A percentile compares a stretch with the other conserved stretches of the same genome.
These are phyloP conservation scores for Akanthomyces lecanii DNA, from an alignment of 2,329 filamentous ascomycete genomes.

Conservation along the genomic window DNA sequence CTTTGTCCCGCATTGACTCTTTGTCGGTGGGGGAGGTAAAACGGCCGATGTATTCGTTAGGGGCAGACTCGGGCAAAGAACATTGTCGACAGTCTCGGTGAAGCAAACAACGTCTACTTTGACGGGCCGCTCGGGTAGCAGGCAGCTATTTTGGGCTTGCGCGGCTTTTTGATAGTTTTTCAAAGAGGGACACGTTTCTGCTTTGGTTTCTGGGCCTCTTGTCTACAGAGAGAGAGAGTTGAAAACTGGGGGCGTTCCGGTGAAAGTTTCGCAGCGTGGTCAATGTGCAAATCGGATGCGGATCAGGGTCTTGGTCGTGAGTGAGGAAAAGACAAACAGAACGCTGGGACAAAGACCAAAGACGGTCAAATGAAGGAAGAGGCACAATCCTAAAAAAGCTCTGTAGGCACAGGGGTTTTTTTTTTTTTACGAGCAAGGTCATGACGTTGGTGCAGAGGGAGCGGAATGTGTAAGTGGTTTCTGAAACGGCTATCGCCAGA, in stretches of 20 bases:
- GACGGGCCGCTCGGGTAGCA: background rate
- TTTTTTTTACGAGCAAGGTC: no score
- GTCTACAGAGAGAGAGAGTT: background rate
- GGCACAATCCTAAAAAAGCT: background rate
- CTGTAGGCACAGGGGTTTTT: background rate
- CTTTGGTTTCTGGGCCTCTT: background rate
- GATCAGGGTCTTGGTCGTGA: background rate
- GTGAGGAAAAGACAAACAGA: background rate
- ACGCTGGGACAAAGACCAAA: background rate
- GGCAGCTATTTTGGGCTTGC: background rate
- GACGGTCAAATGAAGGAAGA: no score
- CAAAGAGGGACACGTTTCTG: background rate
- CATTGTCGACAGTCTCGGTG: background rate
- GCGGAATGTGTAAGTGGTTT: background rate
- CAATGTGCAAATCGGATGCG: no score
- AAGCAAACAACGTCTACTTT: background rate
- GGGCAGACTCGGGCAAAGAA: background rate
- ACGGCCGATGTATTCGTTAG: no score
- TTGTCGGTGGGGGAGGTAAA: background rate
- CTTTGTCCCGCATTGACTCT: conserved; percentile 9
- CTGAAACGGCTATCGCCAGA: conserved; percentile 1
- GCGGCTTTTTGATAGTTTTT: background rate
- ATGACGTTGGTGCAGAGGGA: background rate
- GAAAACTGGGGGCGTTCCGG: background rate
- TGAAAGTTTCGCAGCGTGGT: background rate